Percentiles rank a stretch among this genome's conserved stretches.
Evolutionary conservation across 2,329 filamentous ascomycete genomes (phyloP).

Genomic region (Aspergillus alliaceus): DNA sequence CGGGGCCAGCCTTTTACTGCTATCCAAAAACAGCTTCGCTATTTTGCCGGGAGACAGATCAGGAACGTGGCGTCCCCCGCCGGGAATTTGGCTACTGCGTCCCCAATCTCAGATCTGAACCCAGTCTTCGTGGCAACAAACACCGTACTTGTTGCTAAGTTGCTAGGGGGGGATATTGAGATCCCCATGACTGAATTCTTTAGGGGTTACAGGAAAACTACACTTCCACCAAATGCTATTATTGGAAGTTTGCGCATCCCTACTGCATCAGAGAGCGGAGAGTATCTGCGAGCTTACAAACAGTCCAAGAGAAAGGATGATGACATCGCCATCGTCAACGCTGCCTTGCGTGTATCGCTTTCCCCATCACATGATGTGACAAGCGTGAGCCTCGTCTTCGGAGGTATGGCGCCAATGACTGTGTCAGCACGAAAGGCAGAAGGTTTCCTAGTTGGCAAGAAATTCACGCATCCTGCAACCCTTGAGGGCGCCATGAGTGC

Average conservation of each 20-base stretch:
- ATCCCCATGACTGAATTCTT: conserved; percentile 95
- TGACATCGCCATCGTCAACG: conserved; percentile 96
- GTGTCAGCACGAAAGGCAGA: conserved; percentile 80
- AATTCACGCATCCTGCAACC: conserved; percentile 75
- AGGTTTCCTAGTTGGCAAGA: conserved; percentile 72
- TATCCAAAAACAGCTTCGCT: conserved; percentile 89
- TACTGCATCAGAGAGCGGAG: conserved; percentile 68
- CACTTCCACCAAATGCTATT: conserved; percentile 75
- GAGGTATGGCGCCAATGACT: conserved; percentile 91
- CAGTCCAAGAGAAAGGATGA: conserved; percentile 97
- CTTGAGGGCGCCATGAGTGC: conserved; percentile 88
- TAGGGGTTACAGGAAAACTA: conserved; percentile 83
- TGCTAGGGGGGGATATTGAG: conserved; percentile 68
- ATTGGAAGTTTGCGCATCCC: conserved; percentile 88
- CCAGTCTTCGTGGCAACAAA: conserved; percentile 89
- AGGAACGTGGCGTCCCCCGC: conserved; percentile 96
- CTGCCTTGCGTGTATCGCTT: conserved; percentile 74
- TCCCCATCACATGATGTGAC: conserved; percentile 68
- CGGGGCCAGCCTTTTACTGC: conserved; percentile 81
- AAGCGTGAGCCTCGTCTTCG: conserved; percentile 80
- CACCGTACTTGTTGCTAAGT: conserved; percentile 77
- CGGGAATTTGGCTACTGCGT: conserved; percentile 90
- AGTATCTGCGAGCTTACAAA: conserved; percentile 89
- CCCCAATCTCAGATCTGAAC: conserved; percentile 94
- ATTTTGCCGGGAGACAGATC: conserved; percentile 93